phyloP scores from a whole-genome alignment of 176 grass and related monocot species.

The Themeda triandra region DNA sequence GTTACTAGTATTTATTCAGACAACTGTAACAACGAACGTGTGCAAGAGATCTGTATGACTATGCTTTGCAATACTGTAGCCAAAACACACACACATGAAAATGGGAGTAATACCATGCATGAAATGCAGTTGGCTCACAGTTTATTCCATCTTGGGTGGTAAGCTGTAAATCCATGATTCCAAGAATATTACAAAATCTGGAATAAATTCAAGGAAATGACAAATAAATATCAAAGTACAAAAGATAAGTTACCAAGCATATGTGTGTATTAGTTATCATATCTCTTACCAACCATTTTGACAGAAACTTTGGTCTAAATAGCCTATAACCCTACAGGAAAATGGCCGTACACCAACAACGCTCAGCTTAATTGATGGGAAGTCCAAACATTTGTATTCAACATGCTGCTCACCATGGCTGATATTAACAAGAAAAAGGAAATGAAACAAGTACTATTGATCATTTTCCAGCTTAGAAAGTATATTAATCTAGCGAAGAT shows the following conservation, averaged over 20 bases:
- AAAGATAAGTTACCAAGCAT: slow-evolving; percentile 1
- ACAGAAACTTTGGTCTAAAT: slow-evolving; percentile 74
- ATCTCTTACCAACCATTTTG: slow-evolving; percentile 77
- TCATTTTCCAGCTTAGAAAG: not conserved
- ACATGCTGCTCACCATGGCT: slow-evolving; percentile 90
- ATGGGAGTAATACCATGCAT: not conserved
- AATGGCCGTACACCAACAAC: slow-evolving; percentile 89
- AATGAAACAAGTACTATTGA: slow-evolving; percentile 14
- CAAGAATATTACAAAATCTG: not conserved
- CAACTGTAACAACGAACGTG: not conserved
- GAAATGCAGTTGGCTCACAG: not conserved
- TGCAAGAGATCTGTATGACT: not conserved
- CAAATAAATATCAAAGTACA: slow-evolving; percentile 2
- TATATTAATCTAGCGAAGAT: not conserved
- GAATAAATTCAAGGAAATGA: not conserved
- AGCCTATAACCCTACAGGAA: slow-evolving; percentile 69
- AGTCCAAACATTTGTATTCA: slow-evolving; percentile 72
- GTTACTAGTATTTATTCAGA: not conserved
- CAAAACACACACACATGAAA: not conserved
- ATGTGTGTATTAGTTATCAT: not conserved
- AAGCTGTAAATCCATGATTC: not conserved
- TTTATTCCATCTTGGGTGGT: not conserved
- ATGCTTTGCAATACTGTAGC: not conserved
- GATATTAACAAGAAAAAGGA: slow-evolving; percentile 24
- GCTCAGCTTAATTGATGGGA: slow-evolving; percentile 66